Base-by-base conservation (phyloP, 768 basidiomycete genomes). In the Pleurotus citrinopileatus region DNA sequence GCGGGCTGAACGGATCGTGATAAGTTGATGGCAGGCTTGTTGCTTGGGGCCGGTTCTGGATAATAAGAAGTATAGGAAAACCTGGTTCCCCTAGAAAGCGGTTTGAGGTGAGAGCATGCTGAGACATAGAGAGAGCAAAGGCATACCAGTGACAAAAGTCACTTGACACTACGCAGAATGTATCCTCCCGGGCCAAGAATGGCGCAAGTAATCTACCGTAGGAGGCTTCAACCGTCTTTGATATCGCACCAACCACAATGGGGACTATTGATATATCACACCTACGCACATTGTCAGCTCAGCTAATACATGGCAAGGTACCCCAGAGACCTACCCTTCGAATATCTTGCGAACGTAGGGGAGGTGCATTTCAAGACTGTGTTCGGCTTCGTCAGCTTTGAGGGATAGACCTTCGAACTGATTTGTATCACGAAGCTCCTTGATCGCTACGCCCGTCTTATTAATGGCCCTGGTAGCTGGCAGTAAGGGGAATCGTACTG, bases 71-170 rank as follows among this genome's bases (percentile, higher is more conserved):
- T 95, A 70, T 94, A 96, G 12, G 81, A 82, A 66, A 94, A 97
- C 42, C 92, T 81, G 5, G 77, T 76, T 9, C 94, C 94, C 93
- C 91, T 92, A 57, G 2, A 54, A 43, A 23, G 15, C 13, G 20
- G 19, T 15, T 12, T 37, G 8, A 12, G 34, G n/a, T 22, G n/a
- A 52, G 32, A 38, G 52, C 52, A 50, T 3, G 26, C 32, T 5
- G 3, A 37, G 15, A 17, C 13, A 3, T 23, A 15, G 13, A 36
- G 42, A 23, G 15, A 7, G 3, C 32, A 40, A 5, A 27, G n/a
- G 59, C 81, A 57, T 52, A 94, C 95, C 97, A 99, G 67, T 99
- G 97, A 65, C 97, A 98, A 67, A 99, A 99, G 68, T 99, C 97
- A 55, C 90, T 92, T 3, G 95, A 98, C 48, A 97, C 80, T 40